These are phyloP conservation scores for Quercus engelmannii DNA, from an alignment of 306 rosid species.

Conservation along the genomic window DNA sequence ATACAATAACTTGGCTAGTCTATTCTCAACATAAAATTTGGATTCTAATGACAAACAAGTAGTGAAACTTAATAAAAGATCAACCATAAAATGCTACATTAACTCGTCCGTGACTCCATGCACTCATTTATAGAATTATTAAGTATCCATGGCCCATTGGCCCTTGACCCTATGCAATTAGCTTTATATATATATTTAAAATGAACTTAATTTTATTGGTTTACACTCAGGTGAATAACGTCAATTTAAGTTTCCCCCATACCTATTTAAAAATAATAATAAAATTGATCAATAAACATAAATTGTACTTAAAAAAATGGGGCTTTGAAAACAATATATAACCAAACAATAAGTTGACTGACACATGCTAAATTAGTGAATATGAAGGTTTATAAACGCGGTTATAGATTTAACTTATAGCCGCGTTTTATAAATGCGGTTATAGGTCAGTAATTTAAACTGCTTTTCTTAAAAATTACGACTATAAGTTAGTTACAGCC, in stretches of 20 bases:
- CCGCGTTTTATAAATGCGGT: accelerated
- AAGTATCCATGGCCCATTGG: neutral
- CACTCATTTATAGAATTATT: neutral
- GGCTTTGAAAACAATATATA: too few species aligned
- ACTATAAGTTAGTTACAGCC: accelerated
- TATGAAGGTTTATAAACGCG: too few species aligned
- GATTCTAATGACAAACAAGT: neutral
- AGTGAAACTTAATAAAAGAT: neutral
- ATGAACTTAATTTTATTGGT: too few species aligned
- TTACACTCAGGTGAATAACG: too few species aligned
- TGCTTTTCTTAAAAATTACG: accelerated
- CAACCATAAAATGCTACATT: neutral
- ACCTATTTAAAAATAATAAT: too few species aligned
- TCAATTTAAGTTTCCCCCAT: too few species aligned
- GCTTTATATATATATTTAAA: neutral
- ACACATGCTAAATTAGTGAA: too few species aligned
- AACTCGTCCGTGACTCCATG: neutral
- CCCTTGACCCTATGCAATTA: neutral
- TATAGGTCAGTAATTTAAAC: too few species aligned
- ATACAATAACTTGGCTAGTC: neutral
- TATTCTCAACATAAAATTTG: neutral
- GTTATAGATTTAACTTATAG: too few species aligned
- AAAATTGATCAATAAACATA: too few species aligned
- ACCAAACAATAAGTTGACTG: too few species aligned
- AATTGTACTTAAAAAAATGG: too few species aligned